Base-by-base conservation (phyloP, 768 basidiomycete species). In the Tephrocybe sp. region DNA sequence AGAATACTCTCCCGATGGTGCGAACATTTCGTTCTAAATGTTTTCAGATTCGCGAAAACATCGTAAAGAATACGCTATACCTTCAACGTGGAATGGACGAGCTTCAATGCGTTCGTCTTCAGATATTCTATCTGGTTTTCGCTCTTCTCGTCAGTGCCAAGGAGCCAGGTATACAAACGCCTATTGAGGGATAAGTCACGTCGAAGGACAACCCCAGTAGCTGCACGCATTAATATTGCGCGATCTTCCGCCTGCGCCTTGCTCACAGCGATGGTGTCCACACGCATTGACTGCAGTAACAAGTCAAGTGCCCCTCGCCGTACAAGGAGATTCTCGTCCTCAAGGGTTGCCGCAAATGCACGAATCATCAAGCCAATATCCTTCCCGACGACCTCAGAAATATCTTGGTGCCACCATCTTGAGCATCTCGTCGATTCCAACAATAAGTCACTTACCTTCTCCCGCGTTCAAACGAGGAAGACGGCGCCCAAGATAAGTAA, bases 321-420 rank as follows among this genome's bases (percentile, higher is more conserved):
- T 16, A 98, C 97, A 19, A 99, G 80, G 14, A 95, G 74, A 59
- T 96, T 93, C 56, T 92, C 88, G 59, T 98, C 97, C 65, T 93
- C 91, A n/a, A 99, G 73, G 0, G 89, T 89, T 6, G 92, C 83
- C 2, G 93, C 78, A 53, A 98, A 92, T 0, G 92, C 96, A 40
- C 97, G 82, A 49, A 98, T 87, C 88, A 98, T 92, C 44, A 98
- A 74, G 2, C 96, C 97, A 42, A 92, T 82, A 62, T 97, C 93
- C 41, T 82, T 79, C 3, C 93, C 94, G 10, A 93, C 80, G 26
- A 92, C 83, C 4, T 75, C 67, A 0, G 81, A 78, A 20, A 92
- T 82, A 59, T 89, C 89, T 80, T 49, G 14, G 23, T 7, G 26
- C 26, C 26, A 26, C 30, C 26, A 49, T 13, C 14, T 46, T 34